Base-by-base conservation (phyloP, 2,329 filamentous ascomycete genomes). In the Fusarium keratoplasticum region DNA sequence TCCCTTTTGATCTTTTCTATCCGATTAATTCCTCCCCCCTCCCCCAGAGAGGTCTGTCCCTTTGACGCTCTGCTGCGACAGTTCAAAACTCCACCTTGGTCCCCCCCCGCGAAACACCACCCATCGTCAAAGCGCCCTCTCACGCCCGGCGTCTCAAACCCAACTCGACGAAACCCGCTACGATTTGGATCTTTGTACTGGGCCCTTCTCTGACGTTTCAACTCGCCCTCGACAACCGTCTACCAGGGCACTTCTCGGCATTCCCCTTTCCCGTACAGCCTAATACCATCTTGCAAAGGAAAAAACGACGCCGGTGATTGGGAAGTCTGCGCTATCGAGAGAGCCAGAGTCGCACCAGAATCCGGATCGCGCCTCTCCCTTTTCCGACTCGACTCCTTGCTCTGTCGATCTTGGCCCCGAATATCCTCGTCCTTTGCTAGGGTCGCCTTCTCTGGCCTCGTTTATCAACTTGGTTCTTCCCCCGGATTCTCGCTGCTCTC, bases 101-200 rank as follows among this genome's bases (percentile, higher is more conserved):
- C 42, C 47, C 35, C 69, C 77, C 72, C 70, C 68, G 63, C 74
- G 65, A 78, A 79, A 78, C 77, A 70, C 70, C 71, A 70, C 69
- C 70, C 59, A 62, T 62, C 67, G 44, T 62, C 58, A 38, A 66
- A 64, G 61, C 44, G 54, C 35, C 47, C 62, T 76, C 77, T 70
- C 72, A 79, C 78, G 57, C 64, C 70, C 69, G 69, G 18, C 66
- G 78, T 80, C 78, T 79, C 78, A 79, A 59, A 62, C 60, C 54
- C 27, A 52, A 60, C 69, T 31, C 27, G 47, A 35, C 64, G 65
- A 69, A 72, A 69, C 71, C 69, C 50, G 55, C 68, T 67, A 62
- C 66, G 47, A 58, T 63, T 54, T 50, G 40, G 47, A 62, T 31
- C 25, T 47, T 27, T 47, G 20, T 27, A 16, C 31, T 55, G 29